Conservation (phyloP, 2,329 filamentous ascomycete genomes). For the Pyrenophora teres region DNA sequence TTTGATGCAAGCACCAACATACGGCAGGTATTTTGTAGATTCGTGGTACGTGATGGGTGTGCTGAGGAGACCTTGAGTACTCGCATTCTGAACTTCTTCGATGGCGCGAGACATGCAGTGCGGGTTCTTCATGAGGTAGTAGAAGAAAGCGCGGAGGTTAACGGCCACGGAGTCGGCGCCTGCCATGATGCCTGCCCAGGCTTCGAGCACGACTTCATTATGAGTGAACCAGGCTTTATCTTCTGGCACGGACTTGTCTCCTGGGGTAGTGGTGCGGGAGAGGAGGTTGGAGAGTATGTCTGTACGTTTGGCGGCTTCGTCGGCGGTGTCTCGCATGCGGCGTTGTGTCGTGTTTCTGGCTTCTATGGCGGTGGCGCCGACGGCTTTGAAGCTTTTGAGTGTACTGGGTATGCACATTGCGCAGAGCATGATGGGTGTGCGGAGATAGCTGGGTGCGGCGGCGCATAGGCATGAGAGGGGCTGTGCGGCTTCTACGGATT, state of each 20-base stretch:
- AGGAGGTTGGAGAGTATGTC: conserved; percentile 24
- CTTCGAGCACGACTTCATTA: conserved; percentile 36
- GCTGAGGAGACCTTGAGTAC: conserved; percentile 12
- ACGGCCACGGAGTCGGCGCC: conserved; percentile 47
- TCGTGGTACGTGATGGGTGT: conserved; percentile 25
- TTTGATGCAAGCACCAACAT: conserved; percentile 43
- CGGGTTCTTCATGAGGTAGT: conserved; percentile 46
- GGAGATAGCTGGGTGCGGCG: conserved; percentile 37
- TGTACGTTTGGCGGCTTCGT: conserved; percentile 19
- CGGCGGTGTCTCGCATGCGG: conserved; percentile 8
- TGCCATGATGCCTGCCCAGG: conserved; percentile 38
- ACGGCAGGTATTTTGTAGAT: conserved; percentile 23
- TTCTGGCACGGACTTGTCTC: conserved; percentile 25
- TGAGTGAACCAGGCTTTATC: conserved; percentile 36
- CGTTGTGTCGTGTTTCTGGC: conserved; percentile 17
- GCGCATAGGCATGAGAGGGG: conserved; percentile 38
- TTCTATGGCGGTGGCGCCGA: conserved; percentile 28
- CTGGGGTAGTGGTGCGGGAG: neutral
- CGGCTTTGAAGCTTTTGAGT: conserved; percentile 31
- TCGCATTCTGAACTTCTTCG: conserved; percentile 23
- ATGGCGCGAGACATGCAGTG: conserved; percentile 20
- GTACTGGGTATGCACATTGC: conserved; percentile 26
- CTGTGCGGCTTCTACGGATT: conserved; percentile 43
- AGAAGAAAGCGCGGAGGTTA: conserved; percentile 42
- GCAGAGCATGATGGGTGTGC: conserved; percentile 32